These are phyloP conservation scores for Pseudogymnoascus sp. DNA, from an alignment of 2,329 filamentous ascomycete genomes.

Conservation along the genomic window DNA sequence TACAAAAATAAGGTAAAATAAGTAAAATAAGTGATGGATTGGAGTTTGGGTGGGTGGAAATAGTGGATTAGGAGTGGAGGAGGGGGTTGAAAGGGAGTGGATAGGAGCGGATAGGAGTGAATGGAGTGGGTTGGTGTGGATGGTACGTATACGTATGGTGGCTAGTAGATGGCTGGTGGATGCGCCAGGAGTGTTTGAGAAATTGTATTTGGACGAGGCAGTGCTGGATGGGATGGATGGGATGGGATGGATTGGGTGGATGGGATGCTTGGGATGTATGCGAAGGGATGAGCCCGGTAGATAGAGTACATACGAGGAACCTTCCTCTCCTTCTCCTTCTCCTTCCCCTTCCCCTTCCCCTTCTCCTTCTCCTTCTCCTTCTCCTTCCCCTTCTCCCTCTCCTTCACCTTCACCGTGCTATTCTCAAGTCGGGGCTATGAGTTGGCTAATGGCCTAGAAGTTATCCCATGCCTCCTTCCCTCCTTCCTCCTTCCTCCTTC, in stretches of 20 bases:
- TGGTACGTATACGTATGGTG: background rate
- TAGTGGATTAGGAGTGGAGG: background rate
- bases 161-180: constrained; percentile 1
- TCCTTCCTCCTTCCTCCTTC: background rate
- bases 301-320: too few species aligned
- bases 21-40: background rate
- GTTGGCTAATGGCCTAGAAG: background rate
- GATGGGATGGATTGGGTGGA: background rate
- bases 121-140: background rate
- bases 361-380: too few species aligned
- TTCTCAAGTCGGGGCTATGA: too few species aligned
- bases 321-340: too few species aligned
- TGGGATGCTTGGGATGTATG: background rate
- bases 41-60: background rate
- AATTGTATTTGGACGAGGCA: background rate
- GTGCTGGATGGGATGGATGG: background rate
- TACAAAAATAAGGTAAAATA: background rate
- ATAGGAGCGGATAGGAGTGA: background rate
- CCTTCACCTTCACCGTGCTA: too few species aligned
- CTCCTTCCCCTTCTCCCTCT: too few species aligned
- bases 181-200: constrained; percentile 3
- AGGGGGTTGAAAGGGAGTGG: background rate
- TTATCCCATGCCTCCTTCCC: background rate
- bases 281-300: background rate
- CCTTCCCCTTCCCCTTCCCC: too few species aligned